These are phyloP conservation scores for Neonectria punicea DNA, from an alignment of 2,329 filamentous ascomycete species.

Conservation along the genomic window DNA sequence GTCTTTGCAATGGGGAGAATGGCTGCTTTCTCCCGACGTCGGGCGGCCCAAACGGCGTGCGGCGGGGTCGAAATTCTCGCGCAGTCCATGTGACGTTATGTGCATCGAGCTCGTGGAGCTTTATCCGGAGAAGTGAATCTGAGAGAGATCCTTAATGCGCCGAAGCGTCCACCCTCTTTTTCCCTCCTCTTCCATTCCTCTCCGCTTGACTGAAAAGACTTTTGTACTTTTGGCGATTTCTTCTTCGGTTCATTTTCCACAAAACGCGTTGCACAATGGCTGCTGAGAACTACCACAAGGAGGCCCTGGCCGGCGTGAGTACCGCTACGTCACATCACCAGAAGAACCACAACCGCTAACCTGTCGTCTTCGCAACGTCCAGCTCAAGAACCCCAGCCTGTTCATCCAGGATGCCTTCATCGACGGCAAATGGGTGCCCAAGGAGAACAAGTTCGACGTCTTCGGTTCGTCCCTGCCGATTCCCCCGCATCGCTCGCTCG, in stretches of 20 bases:
- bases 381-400: conserved; percentile 43
- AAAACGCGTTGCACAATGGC: conserved; percentile 36
- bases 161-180: conserved; percentile 10
- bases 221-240: conserved; percentile 22
- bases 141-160: conserved; percentile 14
- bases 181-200: conserved; percentile 2
- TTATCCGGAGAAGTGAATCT: conserved; percentile 15
- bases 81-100: conserved; percentile 39
- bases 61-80: conserved; percentile 35
- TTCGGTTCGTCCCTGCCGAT: conserved; percentile 34
- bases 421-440: conserved; percentile 42
- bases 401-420: conserved; percentile 45
- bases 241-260: conserved; percentile 6
- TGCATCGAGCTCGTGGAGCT: conserved; percentile 17
- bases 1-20: not conserved
- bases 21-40: conserved; percentile 28
- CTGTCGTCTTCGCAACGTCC: not conserved
- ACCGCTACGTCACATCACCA: not conserved
- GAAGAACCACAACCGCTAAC: conserved; percentile 25
- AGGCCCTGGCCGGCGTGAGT: conserved; percentile 41
- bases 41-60: conserved; percentile 16
- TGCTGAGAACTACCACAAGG: conserved; percentile 43
- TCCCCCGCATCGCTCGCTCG: not conserved
- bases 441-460: conserved; percentile 45
- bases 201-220: conserved; percentile 7